phyloP scores from a whole-genome alignment of 345 rosid genomes.

The Camelina sativa region DNA sequence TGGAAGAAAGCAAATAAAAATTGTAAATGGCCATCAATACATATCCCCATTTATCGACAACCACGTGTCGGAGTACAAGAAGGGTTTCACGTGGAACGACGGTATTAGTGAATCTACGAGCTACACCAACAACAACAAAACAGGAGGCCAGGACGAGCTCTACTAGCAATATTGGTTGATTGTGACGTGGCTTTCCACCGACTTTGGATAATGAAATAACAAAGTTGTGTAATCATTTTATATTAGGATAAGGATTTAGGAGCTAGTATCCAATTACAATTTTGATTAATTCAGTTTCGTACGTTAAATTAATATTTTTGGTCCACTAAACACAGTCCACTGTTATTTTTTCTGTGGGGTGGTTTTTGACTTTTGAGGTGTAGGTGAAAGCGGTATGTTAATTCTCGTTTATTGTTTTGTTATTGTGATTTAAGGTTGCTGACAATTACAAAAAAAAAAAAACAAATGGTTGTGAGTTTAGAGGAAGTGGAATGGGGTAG shows the following conservation, averaged over 20 bases:
- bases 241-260: background rate
- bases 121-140: conserved; percentile 24
- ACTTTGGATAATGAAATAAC: conserved; percentile 15
- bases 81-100: conserved; percentile 6
- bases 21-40: background rate
- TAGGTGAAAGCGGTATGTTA: conserved; percentile 24
- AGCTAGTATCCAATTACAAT: background rate
- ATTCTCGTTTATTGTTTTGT: no score
- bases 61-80: background rate
- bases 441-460: background rate
- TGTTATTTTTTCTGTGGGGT: conserved; percentile 31
- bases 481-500: conserved; percentile 1
- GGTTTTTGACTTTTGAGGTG: conserved; percentile 30
- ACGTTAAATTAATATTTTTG: conserved; percentile 18
- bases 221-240: background rate
- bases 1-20: no score
- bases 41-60: background rate
- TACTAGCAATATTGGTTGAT: conserved; percentile 25
- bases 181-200: conserved; percentile 30
- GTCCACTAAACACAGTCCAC: conserved; percentile 25
- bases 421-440: background rate
- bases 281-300: conserved; percentile 9
- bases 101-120: conserved; percentile 31
- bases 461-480: background rate
- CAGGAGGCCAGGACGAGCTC: conserved; percentile 14